Evolutionary conservation across 176 grass and related monocot genomes (phyloP), one percentile per base, ranked within the genome.

Genomic region (Saccharum spontaneum): DNA sequence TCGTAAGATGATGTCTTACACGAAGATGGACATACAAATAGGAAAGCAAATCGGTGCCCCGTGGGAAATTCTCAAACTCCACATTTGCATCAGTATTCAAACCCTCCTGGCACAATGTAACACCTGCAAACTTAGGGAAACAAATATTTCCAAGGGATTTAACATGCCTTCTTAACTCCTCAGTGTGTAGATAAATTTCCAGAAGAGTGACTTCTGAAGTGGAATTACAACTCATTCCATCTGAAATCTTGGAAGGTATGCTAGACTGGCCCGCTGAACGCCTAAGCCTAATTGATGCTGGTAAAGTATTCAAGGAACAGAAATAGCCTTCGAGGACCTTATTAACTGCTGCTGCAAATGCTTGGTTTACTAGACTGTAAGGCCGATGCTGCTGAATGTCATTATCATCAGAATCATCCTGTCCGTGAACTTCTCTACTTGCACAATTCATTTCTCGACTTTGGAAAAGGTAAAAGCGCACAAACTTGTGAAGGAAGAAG

Each of bases 21-120:
- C 60, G 91, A 77, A 99, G 84, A 75, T 90, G 97, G 73, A 95
- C 88, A 89, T 99, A 99, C 86, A 99, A 83, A 95, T 96, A 96
- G 73, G 93, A 92, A 87, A 96, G 97, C 86, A 99, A 84, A 83
- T 99, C 93, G 2, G 88, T 92, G 73, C 97, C 93, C 82, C 82
- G 86, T 39, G 91, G 93, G 79, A 99, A 94, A 74, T 95, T 96
- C 57, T 92, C 85, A 68, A 94, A 96, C 83, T 92, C 93, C 85
- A 92, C 64, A 61, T 89, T 87, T 87, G 88, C 48, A 81, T 99
- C 88, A 63, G 86, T 87, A 69, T 69, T 92, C 84, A 99, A 95
- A 88, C 79, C 93, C 61, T 99, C 93, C 86, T 84, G 85, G 81
- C 85, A 88, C 80, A 99, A 87, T 68, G 88, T 82, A 83, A 92